Conservation (phyloP, 441 rosid genomes). For the Melastoma candidum region DNA sequence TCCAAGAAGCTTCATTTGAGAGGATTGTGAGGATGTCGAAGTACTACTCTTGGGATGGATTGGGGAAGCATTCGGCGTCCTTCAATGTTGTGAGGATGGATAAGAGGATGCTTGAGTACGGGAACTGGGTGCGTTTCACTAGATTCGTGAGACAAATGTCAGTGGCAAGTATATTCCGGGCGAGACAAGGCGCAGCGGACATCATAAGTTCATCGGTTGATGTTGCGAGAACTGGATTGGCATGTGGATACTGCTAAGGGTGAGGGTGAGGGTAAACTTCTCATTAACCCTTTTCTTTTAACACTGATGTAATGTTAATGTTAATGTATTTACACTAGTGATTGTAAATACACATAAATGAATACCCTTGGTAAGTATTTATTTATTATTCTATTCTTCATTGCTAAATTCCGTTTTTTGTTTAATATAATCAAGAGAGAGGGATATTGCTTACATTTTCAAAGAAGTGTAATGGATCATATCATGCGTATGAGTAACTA, state of each 20-base stretch:
- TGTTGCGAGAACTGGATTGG: constrained; percentile 15
- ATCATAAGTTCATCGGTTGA: constrained; percentile 16
- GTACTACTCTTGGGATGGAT: constrained; percentile 26
- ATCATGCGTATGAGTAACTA: too few species aligned
- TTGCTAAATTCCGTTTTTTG: too few species aligned
- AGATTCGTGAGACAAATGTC: constrained; percentile 36
- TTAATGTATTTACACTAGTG: too few species aligned
- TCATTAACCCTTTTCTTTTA: too few species aligned
- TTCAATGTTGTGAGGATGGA: constrained; percentile 44
- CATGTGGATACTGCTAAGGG: constrained; percentile 19
- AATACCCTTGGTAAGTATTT: too few species aligned
- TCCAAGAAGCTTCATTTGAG: constrained; percentile 26
- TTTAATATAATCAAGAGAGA: too few species aligned
- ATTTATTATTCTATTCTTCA: too few species aligned
- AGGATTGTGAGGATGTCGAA: constrained; percentile 35
- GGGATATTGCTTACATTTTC: too few species aligned
- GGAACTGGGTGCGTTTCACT: constrained; percentile 28
- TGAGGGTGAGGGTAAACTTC: too few species aligned
- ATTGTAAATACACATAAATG: too few species aligned
- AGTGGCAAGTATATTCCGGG: constrained; percentile 25
- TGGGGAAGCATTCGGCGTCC: constrained; percentile 20
- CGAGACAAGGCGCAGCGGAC: constrained; percentile 27
- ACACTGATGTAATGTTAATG: too few species aligned
- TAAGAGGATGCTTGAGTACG: constrained; percentile 27
- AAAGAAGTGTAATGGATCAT: too few species aligned